A percentile compares a stretch with the other conserved stretches of the same genome.
Evolutionary conservation across 148 eudicot genomes (phyloP).

Genomic region (Rhododendron molle): DNA sequence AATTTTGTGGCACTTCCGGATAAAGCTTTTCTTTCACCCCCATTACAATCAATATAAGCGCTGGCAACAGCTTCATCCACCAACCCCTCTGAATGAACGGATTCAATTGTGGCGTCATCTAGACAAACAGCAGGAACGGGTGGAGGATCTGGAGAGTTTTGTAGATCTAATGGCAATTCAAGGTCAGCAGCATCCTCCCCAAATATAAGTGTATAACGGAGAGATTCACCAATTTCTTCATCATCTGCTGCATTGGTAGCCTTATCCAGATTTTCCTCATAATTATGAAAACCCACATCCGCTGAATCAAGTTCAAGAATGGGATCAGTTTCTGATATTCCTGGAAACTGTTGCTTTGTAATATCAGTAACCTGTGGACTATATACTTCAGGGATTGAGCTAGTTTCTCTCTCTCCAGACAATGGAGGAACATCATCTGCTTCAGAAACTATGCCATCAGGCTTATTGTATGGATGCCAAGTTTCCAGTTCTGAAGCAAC

Average conservation of each 20-base stretch:
- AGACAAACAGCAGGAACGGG: constrained; percentile 11
- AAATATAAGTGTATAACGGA: neutral
- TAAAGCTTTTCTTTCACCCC: constrained; percentile 17
- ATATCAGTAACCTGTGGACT: constrained; percentile 9
- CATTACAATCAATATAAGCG: constrained; percentile 16
- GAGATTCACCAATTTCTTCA: constrained; percentile 12
- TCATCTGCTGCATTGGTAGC: constrained; percentile 10
- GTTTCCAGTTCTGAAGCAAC: constrained; percentile 24
- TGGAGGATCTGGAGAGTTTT: constrained; percentile 19
- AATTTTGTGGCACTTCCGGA: constrained; percentile 8
- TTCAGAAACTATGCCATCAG: constrained; percentile 20
- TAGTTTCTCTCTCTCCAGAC: constrained; percentile 21
- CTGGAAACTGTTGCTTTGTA: constrained; percentile 23
- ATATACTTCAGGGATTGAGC: constrained; percentile 12
- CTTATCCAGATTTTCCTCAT: constrained; percentile 13
- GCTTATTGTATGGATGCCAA: constrained; percentile 14
- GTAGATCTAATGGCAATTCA: constrained; percentile 9
- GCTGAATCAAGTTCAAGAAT: constrained; percentile 19
- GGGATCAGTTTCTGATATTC: constrained; percentile 17
- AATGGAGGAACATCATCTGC: constrained; percentile 14
- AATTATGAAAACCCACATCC: constrained; percentile 16
- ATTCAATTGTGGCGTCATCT: constrained; percentile 23
- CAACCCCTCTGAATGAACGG: constrained; percentile 17
- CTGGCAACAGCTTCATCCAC: constrained; percentile 17
- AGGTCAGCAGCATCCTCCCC: constrained; percentile 16